These are phyloP conservation scores for Verticillium dahliae DNA, from an alignment of 2,329 filamentous ascomycete genomes.

Conservation along the genomic window DNA sequence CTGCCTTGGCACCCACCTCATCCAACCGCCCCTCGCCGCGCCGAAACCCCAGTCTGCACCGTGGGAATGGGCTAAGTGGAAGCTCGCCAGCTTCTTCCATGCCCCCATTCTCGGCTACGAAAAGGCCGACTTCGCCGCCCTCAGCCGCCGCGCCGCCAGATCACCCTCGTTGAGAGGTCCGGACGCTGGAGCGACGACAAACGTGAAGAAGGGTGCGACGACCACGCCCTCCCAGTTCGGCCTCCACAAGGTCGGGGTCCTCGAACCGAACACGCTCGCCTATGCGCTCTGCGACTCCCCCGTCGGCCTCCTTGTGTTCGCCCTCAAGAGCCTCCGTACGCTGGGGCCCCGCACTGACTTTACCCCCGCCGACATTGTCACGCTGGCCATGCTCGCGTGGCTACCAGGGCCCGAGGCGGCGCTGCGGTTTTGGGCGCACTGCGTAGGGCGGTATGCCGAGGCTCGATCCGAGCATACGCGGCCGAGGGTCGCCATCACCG, in stretches of 20 bases:
- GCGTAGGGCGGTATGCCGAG: constrained; percentile 22
- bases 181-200: neutral
- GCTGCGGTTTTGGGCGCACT: constrained; percentile 48
- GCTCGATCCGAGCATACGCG: constrained; percentile 19
- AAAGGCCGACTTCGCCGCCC: constrained; percentile 40
- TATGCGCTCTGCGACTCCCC: constrained; percentile 59
- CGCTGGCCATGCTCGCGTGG: constrained; percentile 57
- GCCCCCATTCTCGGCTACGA: constrained; percentile 49
- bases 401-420: constrained; percentile 58
- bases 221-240: constrained; percentile 16
- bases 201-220: neutral
- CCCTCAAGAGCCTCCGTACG: constrained; percentile 39
- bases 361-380: constrained; percentile 48
- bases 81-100: constrained; percentile 41
- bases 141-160: constrained; percentile 18
- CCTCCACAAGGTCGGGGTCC: constrained; percentile 20
- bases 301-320: constrained; percentile 48
- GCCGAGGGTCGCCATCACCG: constrained; percentile 38
- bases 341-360: constrained; percentile 33
- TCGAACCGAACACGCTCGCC: constrained; percentile 47
- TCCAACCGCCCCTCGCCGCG: constrained; percentile 46
- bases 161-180: neutral
- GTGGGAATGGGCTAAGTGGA: constrained; percentile 48
- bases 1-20: constrained; percentile 55
- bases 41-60: constrained; percentile 39